Evolutionary conservation across 495 filamentous ascomycete species (phyloP), one percentile per base, ranked within the genome.

Genomic region (Pyronema omphalodes): DNA sequence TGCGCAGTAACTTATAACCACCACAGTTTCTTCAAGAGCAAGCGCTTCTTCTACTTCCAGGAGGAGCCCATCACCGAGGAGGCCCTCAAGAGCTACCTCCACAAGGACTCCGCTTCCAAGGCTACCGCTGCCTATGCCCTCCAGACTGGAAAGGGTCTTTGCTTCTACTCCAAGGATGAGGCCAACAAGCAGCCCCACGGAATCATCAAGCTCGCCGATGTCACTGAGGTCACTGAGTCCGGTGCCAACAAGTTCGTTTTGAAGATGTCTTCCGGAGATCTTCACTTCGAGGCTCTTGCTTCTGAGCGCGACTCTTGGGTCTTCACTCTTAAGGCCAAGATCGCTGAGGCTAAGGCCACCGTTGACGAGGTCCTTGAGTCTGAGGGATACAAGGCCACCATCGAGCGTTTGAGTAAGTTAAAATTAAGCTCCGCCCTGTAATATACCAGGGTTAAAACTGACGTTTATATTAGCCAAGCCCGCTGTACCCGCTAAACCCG

Each of bases 11-110:
- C 57, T 62, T 17, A 60, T 9, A 43, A 18, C 47, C 65, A 58
- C 3, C 8, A 35, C 35, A 65, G 62, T 5, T 61, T 66, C 19
- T 66, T 65, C 47, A 61, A 62, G 34, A 52, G 78, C 50, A 86
- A 85, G 76, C 79, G 80, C 60, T 82, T 84, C 74, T 94, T 98
- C 76, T 96, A 86, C 82, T 87, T 98, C 72, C 82, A 81, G 67
- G 76, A 83, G 40, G 86, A 93, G 54, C 68, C 89, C 43, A 72
- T 89, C 47, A 76, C 88, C 63, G 69, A 78, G 56, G 83, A 91
- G 69, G 71, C 83, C 64, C 73, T 93, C 37, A 63, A 72, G 57
- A 69, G 69, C 57, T 96, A 84, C 72, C 76, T 93, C 69, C 80
- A 81, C 61, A 91, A 93, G 76, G 93, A 95, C 82, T 80, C 84